phyloP scores from a whole-genome alignment of 2,329 filamentous ascomycete species.

The Emmonsia crescens region DNA sequence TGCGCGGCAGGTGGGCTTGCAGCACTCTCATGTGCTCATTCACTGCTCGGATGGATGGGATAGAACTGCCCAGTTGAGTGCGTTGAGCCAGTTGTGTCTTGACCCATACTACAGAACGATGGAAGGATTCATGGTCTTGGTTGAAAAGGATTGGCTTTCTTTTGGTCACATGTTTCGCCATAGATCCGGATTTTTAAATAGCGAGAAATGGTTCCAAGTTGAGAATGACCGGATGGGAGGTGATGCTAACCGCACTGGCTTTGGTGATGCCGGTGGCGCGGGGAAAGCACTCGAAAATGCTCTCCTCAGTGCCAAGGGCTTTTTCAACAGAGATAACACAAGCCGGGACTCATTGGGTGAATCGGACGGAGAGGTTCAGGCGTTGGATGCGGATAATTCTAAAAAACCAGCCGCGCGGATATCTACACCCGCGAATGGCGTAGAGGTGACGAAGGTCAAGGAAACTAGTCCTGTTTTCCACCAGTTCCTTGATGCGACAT shows the following conservation, averaged over 20 bases:
- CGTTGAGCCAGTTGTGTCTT: constrained; percentile 81
- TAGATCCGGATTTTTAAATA: constrained; percentile 75
- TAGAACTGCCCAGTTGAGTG: constrained; percentile 86
- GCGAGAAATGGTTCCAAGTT: constrained; percentile 86
- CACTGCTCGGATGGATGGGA: constrained; percentile 99
- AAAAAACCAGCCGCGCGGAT: constrained; percentile 28
- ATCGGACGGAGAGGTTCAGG: constrained; percentile 44
- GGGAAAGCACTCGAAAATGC: constrained; percentile 77
- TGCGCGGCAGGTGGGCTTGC: constrained; percentile 75
- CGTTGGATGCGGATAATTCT: constrained; percentile 37
- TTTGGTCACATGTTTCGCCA: constrained; percentile 97
- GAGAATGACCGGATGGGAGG: constrained; percentile 69
- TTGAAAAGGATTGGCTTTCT: constrained; percentile 96
- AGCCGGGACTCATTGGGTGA: constrained; percentile 54
- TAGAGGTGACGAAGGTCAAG: constrained; percentile 62
- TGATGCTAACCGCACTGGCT: constrained; percentile 27
- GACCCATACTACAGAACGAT: constrained; percentile 93
- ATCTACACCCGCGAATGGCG: constrained; percentile 37
- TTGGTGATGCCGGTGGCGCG: constrained; percentile 35
- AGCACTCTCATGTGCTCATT: constrained; percentile 89
- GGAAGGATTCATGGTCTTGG: constrained; percentile 83
- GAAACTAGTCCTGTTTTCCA: constrained; percentile 96
- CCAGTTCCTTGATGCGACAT: constrained; percentile 90
- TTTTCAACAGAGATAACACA: constrained; percentile 74
- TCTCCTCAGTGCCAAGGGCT: constrained; percentile 70